Base-by-base conservation (phyloP, 345 rosid species). In the Gossypium sturtianum region DNA sequence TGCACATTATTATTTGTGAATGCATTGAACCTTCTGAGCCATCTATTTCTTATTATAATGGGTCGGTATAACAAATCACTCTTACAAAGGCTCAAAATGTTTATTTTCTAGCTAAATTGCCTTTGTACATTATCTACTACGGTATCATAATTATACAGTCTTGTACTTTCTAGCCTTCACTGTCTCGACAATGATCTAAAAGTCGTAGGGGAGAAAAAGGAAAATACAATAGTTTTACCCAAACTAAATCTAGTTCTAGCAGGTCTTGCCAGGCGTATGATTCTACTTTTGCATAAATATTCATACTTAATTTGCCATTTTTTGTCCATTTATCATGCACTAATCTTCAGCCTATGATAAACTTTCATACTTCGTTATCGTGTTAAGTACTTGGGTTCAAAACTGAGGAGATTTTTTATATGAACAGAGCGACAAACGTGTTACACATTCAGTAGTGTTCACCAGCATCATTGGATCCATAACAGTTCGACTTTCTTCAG, bases 391-490 rank as follows among this genome's bases (percentile, higher is more conserved):
- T 53, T 19, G 3, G 70, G 34, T 12, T 11, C 12, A 10, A 19
- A 43, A 44, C 70, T 7, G 12, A 34, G 16, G 1, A 45, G 12
- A 51, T 69, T 20, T 72, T 58, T 38, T 6, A 20, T 13, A 71
- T 43, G 54, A 7, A 58, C 9, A 47, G 45, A 62, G 70, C 44
- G n/a, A n/a, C 45, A 69, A 69, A 69, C 59, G 70, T 74, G 76
- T 49, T 49, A 48, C 70, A 49, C 20, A 60, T 7, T 11, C 11
- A n/a, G 17, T 11, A 29, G 19, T 25, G 44, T 12, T 47, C 7
- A 25, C 12, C 22, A 29, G 13, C 16, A 60, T 12, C 8, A 15
- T 23, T 13, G 57, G 57, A 23, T 16, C 56, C n/a, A 23, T 12
- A 49, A 16, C 72, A 16, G 19, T 49, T 49, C 72, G 7, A 49